Conservation (phyloP, 2,329 filamentous ascomycete genomes). For the Curvularia spicifera region DNA sequence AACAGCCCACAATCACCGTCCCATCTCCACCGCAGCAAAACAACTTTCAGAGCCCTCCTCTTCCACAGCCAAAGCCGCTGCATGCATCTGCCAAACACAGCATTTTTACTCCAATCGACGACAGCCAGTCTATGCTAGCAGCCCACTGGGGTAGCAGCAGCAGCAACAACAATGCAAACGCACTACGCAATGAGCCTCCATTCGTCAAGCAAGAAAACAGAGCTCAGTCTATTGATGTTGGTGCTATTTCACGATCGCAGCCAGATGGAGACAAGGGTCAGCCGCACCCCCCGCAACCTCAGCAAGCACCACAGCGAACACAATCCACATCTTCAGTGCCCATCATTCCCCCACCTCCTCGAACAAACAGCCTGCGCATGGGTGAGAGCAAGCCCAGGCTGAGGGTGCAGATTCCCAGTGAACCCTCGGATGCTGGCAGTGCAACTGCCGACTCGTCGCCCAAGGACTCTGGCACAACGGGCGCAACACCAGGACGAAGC, state of each 20-base stretch:
- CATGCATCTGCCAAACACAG: constrained; percentile 75
- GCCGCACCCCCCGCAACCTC: constrained; percentile 46
- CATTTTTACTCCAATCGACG: constrained; percentile 97
- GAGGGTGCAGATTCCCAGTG: constrained; percentile 94
- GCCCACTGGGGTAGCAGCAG: constrained; percentile 72
- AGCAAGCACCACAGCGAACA: constrained; percentile 56
- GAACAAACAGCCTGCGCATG: constrained; percentile 72
- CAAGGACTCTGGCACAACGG: constrained; percentile 67
- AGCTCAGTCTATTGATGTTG: constrained; percentile 70
- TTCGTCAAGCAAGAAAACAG: constrained; percentile 57
- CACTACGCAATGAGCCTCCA: constrained; percentile 52
- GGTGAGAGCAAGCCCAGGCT: constrained; percentile 79
- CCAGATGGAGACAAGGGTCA: constrained; percentile 49
- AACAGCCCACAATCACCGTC: constrained; percentile 47
- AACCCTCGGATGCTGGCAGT: constrained; percentile 78
- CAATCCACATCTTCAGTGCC: constrained; percentile 68
- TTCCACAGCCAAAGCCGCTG: constrained; percentile 69
- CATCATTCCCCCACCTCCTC: constrained; percentile 73
- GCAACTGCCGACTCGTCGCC: constrained; percentile 73
- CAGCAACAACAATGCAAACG: constrained; percentile 50
- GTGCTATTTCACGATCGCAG: constrained; percentile 56
- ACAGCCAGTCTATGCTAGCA: constrained; percentile 84
- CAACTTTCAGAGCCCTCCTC: constrained; percentile 60
- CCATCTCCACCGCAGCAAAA: constrained; percentile 61
- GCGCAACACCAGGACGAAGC: constrained; percentile 62